phyloP scores from a whole-genome alignment of 164 flowering plant species.

The Vitis vinifera region DNA sequence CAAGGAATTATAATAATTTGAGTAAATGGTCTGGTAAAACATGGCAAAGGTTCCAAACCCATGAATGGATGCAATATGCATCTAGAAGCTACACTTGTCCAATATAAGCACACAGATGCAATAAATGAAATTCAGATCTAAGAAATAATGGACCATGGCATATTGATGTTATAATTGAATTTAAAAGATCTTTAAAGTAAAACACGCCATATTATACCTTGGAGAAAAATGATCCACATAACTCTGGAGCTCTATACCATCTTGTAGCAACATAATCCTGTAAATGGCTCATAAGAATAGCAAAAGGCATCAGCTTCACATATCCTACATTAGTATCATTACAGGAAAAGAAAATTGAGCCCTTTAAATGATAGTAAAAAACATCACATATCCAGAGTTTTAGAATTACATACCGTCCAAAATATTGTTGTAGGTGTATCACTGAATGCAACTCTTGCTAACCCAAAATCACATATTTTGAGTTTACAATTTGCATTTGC shows the following conservation, averaged over 20 bases:
- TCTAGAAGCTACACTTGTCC: neutral
- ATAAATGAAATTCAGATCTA: neutral
- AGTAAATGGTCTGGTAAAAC: neutral
- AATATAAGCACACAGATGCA: neutral
- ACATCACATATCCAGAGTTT: neutral
- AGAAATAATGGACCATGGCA: neutral
- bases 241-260: slow-evolving; percentile 82
- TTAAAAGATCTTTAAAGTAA: neutral
- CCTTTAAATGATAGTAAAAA: neutral
- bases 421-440: slow-evolving; percentile 84
- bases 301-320: neutral
- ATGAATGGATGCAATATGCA: neutral
- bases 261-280: slow-evolving; percentile 81
- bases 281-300: slow-evolving; percentile 1
- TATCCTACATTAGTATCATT: neutral
- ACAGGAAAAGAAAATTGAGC: neutral
- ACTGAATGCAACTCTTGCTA: slow-evolving; percentile 89
- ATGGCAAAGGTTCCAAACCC: neutral
- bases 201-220: slow-evolving; percentile 36
- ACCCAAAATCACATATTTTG: slow-evolving; percentile 92
- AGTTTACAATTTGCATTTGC: slow-evolving; percentile 96
- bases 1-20: neutral
- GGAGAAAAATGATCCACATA: slow-evolving; percentile 72
- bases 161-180: too few relatives aligned
- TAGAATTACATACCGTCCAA: slow-evolving; percentile 68